phyloP scores from a whole-genome alignment of 805 yeast species.

The Myxozyma vanderwaltii region DNA sequence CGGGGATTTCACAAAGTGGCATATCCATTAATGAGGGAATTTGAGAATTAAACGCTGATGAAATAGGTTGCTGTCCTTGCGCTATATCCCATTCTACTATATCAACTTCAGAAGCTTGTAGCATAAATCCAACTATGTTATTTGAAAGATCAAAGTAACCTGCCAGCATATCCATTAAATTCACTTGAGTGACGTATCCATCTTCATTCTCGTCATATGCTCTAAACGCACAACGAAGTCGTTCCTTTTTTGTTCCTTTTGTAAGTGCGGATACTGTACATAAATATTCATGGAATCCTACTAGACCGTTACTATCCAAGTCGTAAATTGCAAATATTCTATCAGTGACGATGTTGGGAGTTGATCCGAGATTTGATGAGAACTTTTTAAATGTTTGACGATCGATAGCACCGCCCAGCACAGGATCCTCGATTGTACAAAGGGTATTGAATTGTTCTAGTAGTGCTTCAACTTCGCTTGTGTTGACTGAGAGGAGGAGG shows the following conservation, averaged over 20 bases:
- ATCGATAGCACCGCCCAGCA: slow-evolving; percentile 20
- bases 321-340: slow-evolving; percentile 33
- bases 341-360: slow-evolving; percentile 28
- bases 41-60: slow-evolving; percentile 19
- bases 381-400: slow-evolving; percentile 15
- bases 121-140: slow-evolving; percentile 20
- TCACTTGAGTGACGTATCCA: slow-evolving; percentile 16
- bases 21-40: slow-evolving; percentile 15
- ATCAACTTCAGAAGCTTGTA: slow-evolving; percentile 20
- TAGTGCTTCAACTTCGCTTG: slow-evolving; percentile 33
- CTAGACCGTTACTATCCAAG: slow-evolving; percentile 33
- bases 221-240: slow-evolving; percentile 17
- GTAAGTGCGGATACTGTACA: slow-evolving; percentile 13
- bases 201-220: slow-evolving; percentile 28
- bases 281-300: slow-evolving; percentile 34
- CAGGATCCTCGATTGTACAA: slow-evolving; percentile 1
- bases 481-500: slow-evolving; percentile 9
- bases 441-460: slow-evolving; percentile 29
- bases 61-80: slow-evolving; percentile 18
- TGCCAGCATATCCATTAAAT: slow-evolving; percentile 22
- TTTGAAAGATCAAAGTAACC: slow-evolving; percentile 30
- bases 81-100: slow-evolving; percentile 18
- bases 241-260: slow-evolving; percentile 17
- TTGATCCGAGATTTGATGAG: slow-evolving; percentile 20
- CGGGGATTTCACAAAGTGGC: slow-evolving; percentile 3